Percentiles rank a stretch among this genome's conserved stretches.
These are phyloP conservation scores for Colletotrichum sp. DNA, from an alignment of 2,329 filamentous ascomycete genomes.

Conservation along the genomic window DNA sequence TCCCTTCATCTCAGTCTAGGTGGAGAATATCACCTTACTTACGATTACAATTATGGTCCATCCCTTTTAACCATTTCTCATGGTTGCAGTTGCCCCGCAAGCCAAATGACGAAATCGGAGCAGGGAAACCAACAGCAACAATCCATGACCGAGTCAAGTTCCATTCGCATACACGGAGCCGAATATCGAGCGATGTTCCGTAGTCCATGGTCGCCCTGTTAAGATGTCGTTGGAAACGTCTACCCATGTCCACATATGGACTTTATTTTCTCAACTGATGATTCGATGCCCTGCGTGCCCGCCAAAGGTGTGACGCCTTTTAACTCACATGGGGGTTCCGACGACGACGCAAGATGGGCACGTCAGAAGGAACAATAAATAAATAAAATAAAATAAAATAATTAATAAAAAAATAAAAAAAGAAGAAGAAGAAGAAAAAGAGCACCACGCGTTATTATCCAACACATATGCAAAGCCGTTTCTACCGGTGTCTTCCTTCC, in stretches of 20 bases:
- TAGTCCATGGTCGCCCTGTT: not conserved
- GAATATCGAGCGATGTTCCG: not conserved
- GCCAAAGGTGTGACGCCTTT: not conserved
- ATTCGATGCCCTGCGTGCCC: not conserved
- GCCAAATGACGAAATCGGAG: not conserved
- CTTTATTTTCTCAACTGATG: not conserved
- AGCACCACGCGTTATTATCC: not conserved
- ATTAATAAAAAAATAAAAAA: not conserved
- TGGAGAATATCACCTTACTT: not conserved
- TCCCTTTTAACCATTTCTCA: not conserved
- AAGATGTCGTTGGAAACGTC: not conserved
- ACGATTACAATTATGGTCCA: not conserved
- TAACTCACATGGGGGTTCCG: not conserved
- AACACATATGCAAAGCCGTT: not conserved
- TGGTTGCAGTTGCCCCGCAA: not conserved
- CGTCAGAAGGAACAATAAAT: not conserved
- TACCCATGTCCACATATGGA: not conserved
- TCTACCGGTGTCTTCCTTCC: not conserved
- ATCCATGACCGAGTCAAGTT: not conserved
- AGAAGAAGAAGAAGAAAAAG: too few relatives aligned
- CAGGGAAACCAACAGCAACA: not conserved
- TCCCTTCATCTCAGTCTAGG: not conserved
- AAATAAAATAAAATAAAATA: too few relatives aligned
- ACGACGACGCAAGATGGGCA: not conserved
- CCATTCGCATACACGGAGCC: not conserved